phyloP scores from a whole-genome alignment of 768 basidiomycete genomes.

The Pulveroboletus sp. region DNA sequence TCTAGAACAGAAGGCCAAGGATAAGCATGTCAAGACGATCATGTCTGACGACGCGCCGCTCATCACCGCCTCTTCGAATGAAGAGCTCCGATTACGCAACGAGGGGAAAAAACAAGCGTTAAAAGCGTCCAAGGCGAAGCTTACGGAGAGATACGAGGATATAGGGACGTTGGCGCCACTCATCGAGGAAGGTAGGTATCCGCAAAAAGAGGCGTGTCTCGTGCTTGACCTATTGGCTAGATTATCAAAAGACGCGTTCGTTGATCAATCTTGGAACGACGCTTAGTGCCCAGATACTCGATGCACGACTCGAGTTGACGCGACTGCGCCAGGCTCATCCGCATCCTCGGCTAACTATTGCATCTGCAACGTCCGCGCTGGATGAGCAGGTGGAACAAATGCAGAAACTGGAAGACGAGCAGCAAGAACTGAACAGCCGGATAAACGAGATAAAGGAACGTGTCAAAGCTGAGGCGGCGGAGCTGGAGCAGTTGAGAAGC shows the following conservation, averaged over 20 bases:
- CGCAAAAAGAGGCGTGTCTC: too few species aligned
- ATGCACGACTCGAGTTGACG: conserved; percentile 75
- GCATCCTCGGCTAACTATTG: conserved; percentile 73
- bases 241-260: conserved; percentile 55
- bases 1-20: conserved; percentile 87
- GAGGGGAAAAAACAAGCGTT: conserved; percentile 69
- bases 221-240: conserved; percentile 32
- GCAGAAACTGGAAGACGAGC: conserved; percentile 68
- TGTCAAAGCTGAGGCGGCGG: conserved; percentile 54
- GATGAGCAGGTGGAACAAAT: conserved; percentile 77
- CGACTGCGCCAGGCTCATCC: conserved; percentile 81
- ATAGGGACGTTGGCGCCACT: conserved; percentile 61
- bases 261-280: conserved; percentile 52
- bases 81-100: conserved; percentile 56
- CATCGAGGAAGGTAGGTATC: conserved; percentile 56
- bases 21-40: conserved; percentile 83
- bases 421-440: conserved; percentile 49
- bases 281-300: conserved; percentile 76
- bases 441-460: conserved; percentile 56
- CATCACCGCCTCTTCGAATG: conserved; percentile 78
- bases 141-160: conserved; percentile 62
- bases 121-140: conserved; percentile 59
- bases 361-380: conserved; percentile 70
- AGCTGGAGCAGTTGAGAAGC: conserved; percentile 56
- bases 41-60: conserved; percentile 83